Base-by-base conservation (phyloP, 805 yeast species). In the Ogataea pilisensis region DNA sequence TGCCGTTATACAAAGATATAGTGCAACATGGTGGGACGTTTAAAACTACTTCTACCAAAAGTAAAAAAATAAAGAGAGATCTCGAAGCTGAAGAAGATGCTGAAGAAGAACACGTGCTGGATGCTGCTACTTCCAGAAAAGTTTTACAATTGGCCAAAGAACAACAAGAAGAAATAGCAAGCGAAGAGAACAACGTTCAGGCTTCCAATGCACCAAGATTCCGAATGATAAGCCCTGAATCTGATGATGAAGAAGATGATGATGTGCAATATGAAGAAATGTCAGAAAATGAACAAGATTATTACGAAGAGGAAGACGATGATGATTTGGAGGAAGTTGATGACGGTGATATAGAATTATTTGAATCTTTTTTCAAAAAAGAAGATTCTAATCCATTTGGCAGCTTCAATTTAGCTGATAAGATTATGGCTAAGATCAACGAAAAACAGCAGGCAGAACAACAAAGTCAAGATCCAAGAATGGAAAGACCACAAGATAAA, bases 101-200 rank as follows among this genome's bases (percentile, higher is more conserved):
- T 43, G 66, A 70, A 28, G 81, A 73, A 20, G 89, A 81, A 35
- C 80, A 73, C 33, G 82, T 67, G 51, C 72, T 93, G 30, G 96
- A 91, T 66, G 85, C 97, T 16, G 70, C 78, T 16, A 68, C 87
- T 24, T 86, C 97, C 1, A 73, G 95, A 63, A 87, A 79, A 65
- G 90, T 93, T 62, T 70, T 93, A 50, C 86, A 85, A 60, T 71
- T 93, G 46, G 99, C 99, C 16, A 81, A 76, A 53, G 91, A 85
- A 55, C 99, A 93, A 67, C 96, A 89, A 64, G 89, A 85, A 34
- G 99, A 93, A 58, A 61, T 90, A 17, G 90, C 79, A 39, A 80
- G 70, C 35, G 95, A 86, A 56, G 84, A 79, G 46, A 67, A 66
- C 30, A 53, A 39, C 8, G 50, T 50, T 28, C 38, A 46, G 35